Evolutionary conservation across 75 land plant genomes (phyloP).

Genomic region (Sequoia sempervirens): DNA sequence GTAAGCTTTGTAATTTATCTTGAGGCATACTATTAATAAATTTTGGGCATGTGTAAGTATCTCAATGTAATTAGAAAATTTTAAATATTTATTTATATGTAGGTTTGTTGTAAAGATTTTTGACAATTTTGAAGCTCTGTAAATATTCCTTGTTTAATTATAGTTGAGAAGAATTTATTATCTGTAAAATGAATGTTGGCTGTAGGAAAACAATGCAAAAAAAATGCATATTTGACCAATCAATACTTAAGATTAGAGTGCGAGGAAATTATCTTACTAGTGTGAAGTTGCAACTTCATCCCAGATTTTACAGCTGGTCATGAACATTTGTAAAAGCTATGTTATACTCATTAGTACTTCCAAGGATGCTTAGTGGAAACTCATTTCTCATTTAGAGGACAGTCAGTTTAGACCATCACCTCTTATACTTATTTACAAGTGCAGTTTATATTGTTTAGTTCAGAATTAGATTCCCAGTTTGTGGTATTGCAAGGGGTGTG

Average conservation of each 20-base stretch:
- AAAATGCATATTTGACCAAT: neutral
- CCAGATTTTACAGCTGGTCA: neutral
- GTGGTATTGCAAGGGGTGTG: neutral
- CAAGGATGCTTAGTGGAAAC: neutral
- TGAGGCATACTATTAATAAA: neutral
- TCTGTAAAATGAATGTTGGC: neutral
- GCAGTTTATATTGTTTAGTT: neutral
- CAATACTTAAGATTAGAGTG: neutral
- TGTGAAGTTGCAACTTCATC: neutral
- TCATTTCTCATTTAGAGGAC: neutral
- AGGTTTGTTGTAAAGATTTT: neutral
- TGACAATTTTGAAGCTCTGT: neutral
- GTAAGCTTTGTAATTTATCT: slow-evolving; percentile 31
- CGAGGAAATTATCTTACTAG: neutral
- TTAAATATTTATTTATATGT: neutral
- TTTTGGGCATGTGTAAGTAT: neutral
- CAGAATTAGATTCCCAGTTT: neutral
- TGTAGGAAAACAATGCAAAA: neutral
- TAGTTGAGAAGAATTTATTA: neutral
- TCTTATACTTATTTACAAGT: neutral
- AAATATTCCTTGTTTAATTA: neutral
- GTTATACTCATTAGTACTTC: neutral
- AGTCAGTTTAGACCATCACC: neutral
- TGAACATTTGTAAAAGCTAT: neutral
- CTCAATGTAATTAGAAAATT: neutral